Base-by-base conservation (phyloP, 2,329 filamentous ascomycete species). In the Coccinonectria pachysandricola region DNA sequence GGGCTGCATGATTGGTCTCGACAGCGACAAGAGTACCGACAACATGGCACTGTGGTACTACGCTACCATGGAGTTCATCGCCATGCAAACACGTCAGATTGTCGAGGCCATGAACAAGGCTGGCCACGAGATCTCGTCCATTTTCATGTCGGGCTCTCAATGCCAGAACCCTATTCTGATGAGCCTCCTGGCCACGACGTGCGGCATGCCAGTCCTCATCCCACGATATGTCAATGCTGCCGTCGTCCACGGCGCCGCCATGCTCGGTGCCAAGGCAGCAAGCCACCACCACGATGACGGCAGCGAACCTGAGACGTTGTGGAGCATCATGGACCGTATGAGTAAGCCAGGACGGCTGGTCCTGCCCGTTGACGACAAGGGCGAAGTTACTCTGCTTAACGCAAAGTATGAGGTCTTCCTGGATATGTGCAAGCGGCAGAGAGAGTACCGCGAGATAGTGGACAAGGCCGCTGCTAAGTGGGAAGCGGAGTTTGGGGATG, bases 71-170 rank as follows among this genome's bases (percentile, higher is more conserved):
- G 91, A 98, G 60, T 96, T 96, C 58, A 96, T 98, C 46, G 87
- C 91, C 15, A 72, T 96, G 54, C 91, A 98, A 58, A 98, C 91
- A 1, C 78, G 83, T 32, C 91, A 98, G 56, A 98, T 98, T 46
- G 71, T 98, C 38, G 80, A 92, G 47, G 72, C 80, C 18, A 95
- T 98, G 87, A 98, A 96, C 65, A 64, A 71, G 23, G 67, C 85
- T 2, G 91, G 91, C 7, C 91, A 98, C 60, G 65, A 71, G 42
- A 87, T 98, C 54, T 76, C 70, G 25, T 88, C 80, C 37, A 94
- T 98, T 57, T 98, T 96, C 72, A 96, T 98, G 91, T 94, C 85
- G 4, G 91, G 91, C 35, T 92, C 84, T 8, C 91, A 96, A 56
- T 98, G 91, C 64, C 87, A 95, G 59, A 98, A 98, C 56, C 75